Conservation (phyloP, 2,329 filamentous ascomycete genomes). For the Beauveria varroae region DNA sequence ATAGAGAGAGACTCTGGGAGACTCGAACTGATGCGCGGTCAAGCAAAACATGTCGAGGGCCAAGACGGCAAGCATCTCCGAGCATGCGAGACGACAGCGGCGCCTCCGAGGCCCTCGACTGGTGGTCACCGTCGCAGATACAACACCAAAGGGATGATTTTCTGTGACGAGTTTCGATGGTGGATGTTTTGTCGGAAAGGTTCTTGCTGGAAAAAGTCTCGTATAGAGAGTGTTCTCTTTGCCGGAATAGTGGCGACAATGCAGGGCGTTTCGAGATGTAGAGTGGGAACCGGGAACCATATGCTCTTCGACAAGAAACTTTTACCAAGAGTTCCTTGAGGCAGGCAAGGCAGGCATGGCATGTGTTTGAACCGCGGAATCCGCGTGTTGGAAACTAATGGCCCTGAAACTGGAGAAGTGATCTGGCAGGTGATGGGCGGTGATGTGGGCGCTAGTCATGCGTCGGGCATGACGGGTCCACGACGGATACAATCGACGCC, state of each 20-base stretch:
- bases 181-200: not conserved
- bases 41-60: not conserved
- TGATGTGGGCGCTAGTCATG: not conserved
- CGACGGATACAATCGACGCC: too few species aligned
- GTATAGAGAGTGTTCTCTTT: not conserved
- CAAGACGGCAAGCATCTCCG: not conserved
- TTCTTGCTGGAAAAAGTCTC: not conserved
- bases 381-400: not conserved
- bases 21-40: not conserved
- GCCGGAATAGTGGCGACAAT: not conserved
- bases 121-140: not conserved
- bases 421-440: not conserved
- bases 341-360: not conserved
- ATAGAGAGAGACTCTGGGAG: not conserved
- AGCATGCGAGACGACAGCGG: not conserved
- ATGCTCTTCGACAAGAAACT: too few species aligned
- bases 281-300: not conserved
- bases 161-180: constrained; percentile 7
- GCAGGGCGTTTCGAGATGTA: not conserved
- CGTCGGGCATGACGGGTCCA: not conserved
- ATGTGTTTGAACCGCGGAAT: not conserved
- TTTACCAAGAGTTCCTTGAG: too few species aligned
- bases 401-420: not conserved
- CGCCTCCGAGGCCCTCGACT: not conserved
- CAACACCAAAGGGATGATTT: not conserved